phyloP scores from a whole-genome alignment of 2,329 filamentous ascomycete genomes.

The Paraphoma chrysanthemicola region DNA sequence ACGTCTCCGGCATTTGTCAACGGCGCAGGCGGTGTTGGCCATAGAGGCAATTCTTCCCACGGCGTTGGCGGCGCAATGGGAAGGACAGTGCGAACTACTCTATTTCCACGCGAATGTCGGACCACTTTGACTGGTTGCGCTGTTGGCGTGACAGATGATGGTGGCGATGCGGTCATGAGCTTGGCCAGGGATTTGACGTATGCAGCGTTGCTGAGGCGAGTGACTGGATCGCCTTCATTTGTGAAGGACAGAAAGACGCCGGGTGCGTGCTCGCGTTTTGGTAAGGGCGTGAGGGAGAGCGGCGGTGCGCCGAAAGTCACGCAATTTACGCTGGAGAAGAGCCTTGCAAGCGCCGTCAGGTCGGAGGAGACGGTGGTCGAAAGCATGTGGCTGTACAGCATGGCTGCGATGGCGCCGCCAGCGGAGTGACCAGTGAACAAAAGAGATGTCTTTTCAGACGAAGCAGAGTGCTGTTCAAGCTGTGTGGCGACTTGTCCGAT shows the following conservation, averaged over 20 bases:
- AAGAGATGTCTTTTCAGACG: constrained; percentile 67
- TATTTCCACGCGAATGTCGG: neutral
- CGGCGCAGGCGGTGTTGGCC: constrained; percentile 1
- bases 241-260: constrained; percentile 72
- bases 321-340: constrained; percentile 78
- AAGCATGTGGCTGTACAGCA: constrained; percentile 81
- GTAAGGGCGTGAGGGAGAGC: constrained; percentile 71
- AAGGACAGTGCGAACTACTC: neutral
- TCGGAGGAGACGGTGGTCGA: constrained; percentile 66
- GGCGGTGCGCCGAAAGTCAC: constrained; percentile 80
- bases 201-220: constrained; percentile 50
- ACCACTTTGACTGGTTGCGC: constrained; percentile 2
- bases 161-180: constrained; percentile 8
- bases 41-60: constrained; percentile 3
- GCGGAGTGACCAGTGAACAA: constrained; percentile 83
- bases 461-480: constrained; percentile 68
- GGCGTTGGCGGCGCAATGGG: neutral
- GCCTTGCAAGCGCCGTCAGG: constrained; percentile 68
- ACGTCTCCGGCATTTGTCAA: constrained; percentile 1
- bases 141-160: neutral
- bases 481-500: constrained; percentile 71
- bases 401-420: constrained; percentile 76
- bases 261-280: constrained; percentile 55
- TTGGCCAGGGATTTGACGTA: constrained; percentile 12
- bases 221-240: constrained; percentile 82